Evolutionary conservation across 2,329 filamentous ascomycete genomes (phyloP), one percentile per base, ranked within the genome.

Genomic region (Leptodontidium sp.): DNA sequence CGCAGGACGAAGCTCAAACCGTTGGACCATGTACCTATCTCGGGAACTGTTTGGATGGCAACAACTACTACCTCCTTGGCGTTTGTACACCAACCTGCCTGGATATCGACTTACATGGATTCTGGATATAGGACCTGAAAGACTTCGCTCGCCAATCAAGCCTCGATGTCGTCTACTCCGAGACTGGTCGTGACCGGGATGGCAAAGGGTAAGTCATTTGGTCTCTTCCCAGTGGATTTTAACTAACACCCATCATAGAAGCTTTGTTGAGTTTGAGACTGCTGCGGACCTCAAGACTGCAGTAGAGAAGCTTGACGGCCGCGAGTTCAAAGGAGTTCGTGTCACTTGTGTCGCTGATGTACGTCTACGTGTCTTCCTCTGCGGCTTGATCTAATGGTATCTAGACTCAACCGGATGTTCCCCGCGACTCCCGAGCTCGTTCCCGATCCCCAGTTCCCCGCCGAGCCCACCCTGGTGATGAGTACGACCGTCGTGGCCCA

Each of bases 241-340:
- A 64, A 35, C 73, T 75, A 70, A 73, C 68, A 32, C 59, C 6
- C 29, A 38, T 64, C 35, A 66, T 61, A 76, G 67, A 79, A 98
- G 95, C 78, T 98, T 98, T 80, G 95, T 99, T 79, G 96, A 99
- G 80, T 99, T 98, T 78, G 96, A 99, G 83, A 97, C 93, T 71
- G 92, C 92, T 68, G 90, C 89, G 74, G 96, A 99, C 78, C 84
- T 99, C 69, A 93, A 93, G 79, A 91, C 91, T 69, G 96, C 96
- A 65, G 93, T 98, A 67, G 94, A 98, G 81, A 98, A 98, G 82
- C 91, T 99, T 72, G 94, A 98, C 80, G 90, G 90, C 74, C 91
- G 90, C 79, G 94, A 97, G 78, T 98, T 98, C 82, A 98, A 98
- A 85, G 94, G 93, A 76, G 89, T 90, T 73, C 87, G 89, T 73